Evolutionary conservation across 495 filamentous ascomycete species (phyloP).

Genomic region (Aspergillus sparsus): DNA sequence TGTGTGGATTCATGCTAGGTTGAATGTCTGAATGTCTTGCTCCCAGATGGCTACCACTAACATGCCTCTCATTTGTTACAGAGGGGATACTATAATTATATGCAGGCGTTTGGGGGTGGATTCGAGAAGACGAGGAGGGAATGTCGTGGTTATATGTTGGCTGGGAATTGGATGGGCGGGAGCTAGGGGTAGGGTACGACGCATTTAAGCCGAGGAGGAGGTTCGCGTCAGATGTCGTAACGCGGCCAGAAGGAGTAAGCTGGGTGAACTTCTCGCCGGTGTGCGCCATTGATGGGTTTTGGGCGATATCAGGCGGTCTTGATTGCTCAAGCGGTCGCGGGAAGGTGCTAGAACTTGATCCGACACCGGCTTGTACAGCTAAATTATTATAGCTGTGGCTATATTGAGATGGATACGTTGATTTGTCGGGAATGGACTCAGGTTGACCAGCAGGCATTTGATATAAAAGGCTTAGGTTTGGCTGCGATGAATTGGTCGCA

Average conservation of each 20-base stretch:
- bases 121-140: constrained; percentile 26
- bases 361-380: constrained; percentile 26
- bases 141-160: constrained; percentile 53
- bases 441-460: constrained; percentile 49
- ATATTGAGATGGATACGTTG: constrained; percentile 37
- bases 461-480: constrained; percentile 73
- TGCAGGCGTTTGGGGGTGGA: constrained; percentile 25
- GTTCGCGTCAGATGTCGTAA: constrained; percentile 31
- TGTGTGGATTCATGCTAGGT: constrained; percentile 36
- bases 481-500: constrained; percentile 77
- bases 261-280: constrained; percentile 26
- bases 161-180: constrained; percentile 39
- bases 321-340: constrained; percentile 26
- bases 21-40: constrained; percentile 37
- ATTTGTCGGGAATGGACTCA: constrained; percentile 24
- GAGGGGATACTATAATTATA: constrained; percentile 33
- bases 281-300: constrained; percentile 22
- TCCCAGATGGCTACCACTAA: constrained; percentile 39
- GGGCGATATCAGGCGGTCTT: constrained; percentile 20
- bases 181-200: constrained; percentile 28
- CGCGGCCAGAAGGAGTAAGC: constrained; percentile 22
- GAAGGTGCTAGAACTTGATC: constrained; percentile 26
- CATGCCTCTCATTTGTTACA: constrained; percentile 39
- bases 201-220: constrained; percentile 35
- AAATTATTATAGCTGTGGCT: constrained; percentile 37